Conservation (phyloP, 768 basidiomycete genomes). For the Harrya chromipes region DNA sequence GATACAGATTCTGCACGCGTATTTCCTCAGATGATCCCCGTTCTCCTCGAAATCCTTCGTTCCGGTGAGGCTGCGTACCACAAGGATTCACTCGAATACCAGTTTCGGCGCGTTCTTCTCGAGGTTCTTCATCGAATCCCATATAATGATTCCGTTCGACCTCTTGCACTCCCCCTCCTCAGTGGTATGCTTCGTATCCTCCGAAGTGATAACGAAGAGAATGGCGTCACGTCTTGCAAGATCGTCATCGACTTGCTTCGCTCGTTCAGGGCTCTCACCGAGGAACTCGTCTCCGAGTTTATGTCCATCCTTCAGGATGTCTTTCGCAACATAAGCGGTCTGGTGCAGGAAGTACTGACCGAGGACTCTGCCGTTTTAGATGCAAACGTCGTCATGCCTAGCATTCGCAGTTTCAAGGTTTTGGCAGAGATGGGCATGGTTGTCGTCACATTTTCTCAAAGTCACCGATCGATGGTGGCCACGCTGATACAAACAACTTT, state of each 20-base stretch:
- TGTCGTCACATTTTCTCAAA: constrained; percentile 86
- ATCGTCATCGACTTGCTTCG: constrained; percentile 87
- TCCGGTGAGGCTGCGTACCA: constrained; percentile 64
- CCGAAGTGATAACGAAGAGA: constrained; percentile 93
- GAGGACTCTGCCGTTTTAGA: constrained; percentile 59
- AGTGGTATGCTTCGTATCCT: constrained; percentile 80
- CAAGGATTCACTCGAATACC: constrained; percentile 68
- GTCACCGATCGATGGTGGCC: constrained; percentile 62
- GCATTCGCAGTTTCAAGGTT: constrained; percentile 88
- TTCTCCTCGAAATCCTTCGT: constrained; percentile 68
- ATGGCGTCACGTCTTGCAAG: constrained; percentile 87
- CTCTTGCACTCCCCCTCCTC: constrained; percentile 65
- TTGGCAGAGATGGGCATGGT: constrained; percentile 92
- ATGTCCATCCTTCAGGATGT: constrained; percentile 76
- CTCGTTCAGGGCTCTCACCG: constrained; percentile 66
- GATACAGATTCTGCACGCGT: constrained; percentile 71
- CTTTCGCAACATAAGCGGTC: constrained; percentile 66
- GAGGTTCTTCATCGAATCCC: constrained; percentile 90
- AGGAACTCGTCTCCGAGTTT: constrained; percentile 75
- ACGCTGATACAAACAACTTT: constrained; percentile 68
- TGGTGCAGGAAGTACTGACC: constrained; percentile 74
- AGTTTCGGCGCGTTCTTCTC: constrained; percentile 82
- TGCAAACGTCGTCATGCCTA: constrained; percentile 56
- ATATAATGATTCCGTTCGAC: constrained; percentile 71
- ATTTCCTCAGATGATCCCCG: constrained; percentile 69